Percentiles rank a stretch among this genome's conserved stretches.
Conservation (phyloP, 345 rosid species). For the Mallotus nudiflorus region DNA sequence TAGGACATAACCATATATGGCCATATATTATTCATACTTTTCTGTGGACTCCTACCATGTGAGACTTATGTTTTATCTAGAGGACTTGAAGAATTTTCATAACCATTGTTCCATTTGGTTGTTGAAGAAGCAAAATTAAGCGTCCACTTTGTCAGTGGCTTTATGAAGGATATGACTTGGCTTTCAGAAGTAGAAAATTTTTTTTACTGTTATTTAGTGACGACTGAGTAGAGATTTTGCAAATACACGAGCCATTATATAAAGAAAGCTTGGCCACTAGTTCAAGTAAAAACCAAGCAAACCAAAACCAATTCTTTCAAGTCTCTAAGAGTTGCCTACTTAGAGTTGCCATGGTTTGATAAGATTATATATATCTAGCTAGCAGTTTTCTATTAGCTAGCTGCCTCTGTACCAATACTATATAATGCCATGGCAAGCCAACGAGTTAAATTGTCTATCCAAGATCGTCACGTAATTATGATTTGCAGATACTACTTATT, state of each 20-base stretch:
- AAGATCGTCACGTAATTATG: conserved; percentile 36
- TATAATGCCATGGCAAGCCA: conserved; percentile 27
- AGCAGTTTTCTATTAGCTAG: too few relatives aligned
- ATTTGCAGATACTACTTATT: not conserved
- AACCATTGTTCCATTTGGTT: not conserved
- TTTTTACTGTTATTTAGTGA: conserved; percentile 16
- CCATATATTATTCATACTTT: too few relatives aligned
- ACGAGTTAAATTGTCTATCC: conserved; percentile 30
- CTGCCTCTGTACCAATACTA: not conserved
- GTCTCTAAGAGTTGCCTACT: not conserved
- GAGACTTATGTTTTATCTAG: not conserved
- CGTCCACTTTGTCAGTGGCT: not conserved
- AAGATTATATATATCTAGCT: too few relatives aligned
- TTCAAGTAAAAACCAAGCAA: conserved; percentile 18
- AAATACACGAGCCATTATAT: not conserved
- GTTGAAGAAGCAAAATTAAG: not conserved
- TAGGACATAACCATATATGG: too few relatives aligned
- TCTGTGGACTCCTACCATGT: not conserved
- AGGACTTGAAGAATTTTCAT: not conserved
- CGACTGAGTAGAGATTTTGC: conserved; percentile 36
- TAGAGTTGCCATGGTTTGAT: not conserved
- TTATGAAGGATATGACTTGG: not conserved
- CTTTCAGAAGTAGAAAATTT: conserved; percentile 5
- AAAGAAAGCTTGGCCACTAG: conserved; percentile 12
- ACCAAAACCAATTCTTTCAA: not conserved